A percentile compares a stretch with the other conserved stretches of the same genome.
Conservation (phyloP, 768 basidiomycete species). For the Pleurotus pulmonarius region DNA sequence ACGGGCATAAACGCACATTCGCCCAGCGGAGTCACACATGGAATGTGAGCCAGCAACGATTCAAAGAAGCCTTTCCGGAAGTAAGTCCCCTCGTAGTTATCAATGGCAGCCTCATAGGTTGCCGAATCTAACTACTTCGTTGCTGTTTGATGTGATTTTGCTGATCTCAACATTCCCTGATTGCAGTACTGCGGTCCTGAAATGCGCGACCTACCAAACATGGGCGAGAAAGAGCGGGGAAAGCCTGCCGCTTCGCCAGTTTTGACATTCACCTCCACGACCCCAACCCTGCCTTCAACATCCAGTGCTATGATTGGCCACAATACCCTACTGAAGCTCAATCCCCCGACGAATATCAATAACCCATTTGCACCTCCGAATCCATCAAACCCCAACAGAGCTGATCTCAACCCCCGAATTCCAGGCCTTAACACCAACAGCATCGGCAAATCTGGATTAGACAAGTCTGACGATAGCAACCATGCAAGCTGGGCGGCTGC, state of each 20-base stretch:
- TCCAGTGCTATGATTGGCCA: constrained; percentile 11
- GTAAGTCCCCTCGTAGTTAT: constrained; percentile 42
- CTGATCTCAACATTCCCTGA: constrained; percentile 8
- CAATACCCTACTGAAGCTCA: constrained; percentile 1
- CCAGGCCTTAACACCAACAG: neutral
- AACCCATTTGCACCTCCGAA: constrained; percentile 17
- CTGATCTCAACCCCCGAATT: neutral
- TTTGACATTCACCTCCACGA: constrained; percentile 12
- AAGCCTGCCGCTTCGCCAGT: constrained; percentile 31
- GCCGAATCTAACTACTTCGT: constrained; percentile 3
- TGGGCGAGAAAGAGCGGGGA: constrained; percentile 79
- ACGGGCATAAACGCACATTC: constrained; percentile 72
- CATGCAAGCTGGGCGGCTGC: constrained; percentile 51
- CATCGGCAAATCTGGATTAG: constrained; percentile 7
- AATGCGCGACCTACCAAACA: constrained; percentile 82
- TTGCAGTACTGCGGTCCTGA: constrained; percentile 65
- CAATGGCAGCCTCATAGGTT: constrained; percentile 12
- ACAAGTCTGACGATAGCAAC: constrained; percentile 22
- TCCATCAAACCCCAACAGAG: constrained; percentile 1
- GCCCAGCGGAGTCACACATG: constrained; percentile 80
- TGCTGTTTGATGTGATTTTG: constrained; percentile 2
- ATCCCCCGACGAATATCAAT: neutral
- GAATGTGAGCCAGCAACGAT: constrained; percentile 78
- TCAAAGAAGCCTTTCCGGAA: constrained; percentile 86
- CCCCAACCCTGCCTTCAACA: constrained; percentile 12